Conservation (phyloP, 176 grass and related monocot species). For the Aegilops sharonensis region DNA sequence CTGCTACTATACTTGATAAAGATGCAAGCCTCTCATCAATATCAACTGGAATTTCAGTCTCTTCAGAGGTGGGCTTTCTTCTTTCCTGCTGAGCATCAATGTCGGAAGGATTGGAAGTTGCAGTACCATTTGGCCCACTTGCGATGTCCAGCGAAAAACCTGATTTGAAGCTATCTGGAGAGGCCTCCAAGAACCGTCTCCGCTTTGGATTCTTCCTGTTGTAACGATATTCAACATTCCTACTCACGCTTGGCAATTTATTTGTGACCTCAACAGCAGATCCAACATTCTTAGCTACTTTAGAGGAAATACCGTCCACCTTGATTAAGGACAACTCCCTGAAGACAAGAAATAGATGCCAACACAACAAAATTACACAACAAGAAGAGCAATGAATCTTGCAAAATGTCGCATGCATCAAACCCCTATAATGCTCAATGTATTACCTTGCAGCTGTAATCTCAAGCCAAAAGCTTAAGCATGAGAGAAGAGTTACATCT, state of each 20-base stretch:
- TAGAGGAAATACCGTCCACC: conserved; percentile 61
- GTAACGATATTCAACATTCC: conserved; percentile 65
- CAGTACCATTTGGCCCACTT: conserved; percentile 32
- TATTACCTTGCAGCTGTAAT: conserved; percentile 87
- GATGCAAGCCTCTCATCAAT: conserved; percentile 65
- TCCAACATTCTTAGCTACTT: conserved; percentile 75
- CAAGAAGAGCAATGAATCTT: conserved; percentile 35
- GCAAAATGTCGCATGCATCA: conserved; percentile 22
- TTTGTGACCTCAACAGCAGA: conserved; percentile 84
- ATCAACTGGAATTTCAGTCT: conserved; percentile 40
- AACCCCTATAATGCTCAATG: not conserved
- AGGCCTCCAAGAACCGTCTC: conserved; percentile 52
- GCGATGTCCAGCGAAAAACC: conserved; percentile 26
- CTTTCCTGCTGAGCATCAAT: conserved; percentile 45
- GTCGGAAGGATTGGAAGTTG: conserved; percentile 33
- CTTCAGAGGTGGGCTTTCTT: conserved; percentile 31
- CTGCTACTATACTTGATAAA: conserved; percentile 86
- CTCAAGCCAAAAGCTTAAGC: conserved; percentile 89
- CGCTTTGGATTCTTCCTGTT: conserved; percentile 91
- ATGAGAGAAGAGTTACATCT: conserved; percentile 77
- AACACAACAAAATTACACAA: conserved; percentile 41
- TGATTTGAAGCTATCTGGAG: conserved; percentile 34
- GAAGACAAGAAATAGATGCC: conserved; percentile 17
- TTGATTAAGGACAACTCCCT: conserved; percentile 76
- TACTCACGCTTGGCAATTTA: conserved; percentile 58